Evolutionary conservation across 345 rosid species (phyloP).

Genomic region (rapeseed (Brassica napus)): DNA sequence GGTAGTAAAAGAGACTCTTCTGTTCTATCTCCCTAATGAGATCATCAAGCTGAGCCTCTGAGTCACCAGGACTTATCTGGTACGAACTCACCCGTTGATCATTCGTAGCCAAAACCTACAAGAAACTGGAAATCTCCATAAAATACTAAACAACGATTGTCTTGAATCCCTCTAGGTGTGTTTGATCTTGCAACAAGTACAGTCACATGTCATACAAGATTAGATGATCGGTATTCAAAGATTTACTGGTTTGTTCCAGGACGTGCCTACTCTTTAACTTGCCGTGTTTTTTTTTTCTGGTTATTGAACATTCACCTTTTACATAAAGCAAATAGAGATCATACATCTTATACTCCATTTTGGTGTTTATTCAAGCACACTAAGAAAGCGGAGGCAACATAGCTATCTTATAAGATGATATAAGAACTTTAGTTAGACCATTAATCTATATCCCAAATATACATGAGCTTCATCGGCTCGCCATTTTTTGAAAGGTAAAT

Average conservation of each 20-base stretch:
- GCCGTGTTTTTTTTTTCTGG: not conserved
- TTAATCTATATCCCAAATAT: not conserved
- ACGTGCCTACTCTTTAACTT: not conserved
- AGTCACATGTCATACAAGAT: not conserved
- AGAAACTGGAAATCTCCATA: not conserved
- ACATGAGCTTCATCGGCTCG: not conserved
- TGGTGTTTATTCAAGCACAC: not conserved
- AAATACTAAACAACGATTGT: not conserved
- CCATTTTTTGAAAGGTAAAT: not conserved
- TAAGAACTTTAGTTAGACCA: no score
- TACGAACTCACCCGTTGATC: not conserved
- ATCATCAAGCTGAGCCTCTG: slow-evolving; percentile 37
- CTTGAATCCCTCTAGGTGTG: no score
- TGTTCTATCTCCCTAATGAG: slow-evolving; percentile 33
- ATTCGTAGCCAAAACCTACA: slow-evolving; percentile 25
- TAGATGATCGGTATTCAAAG: not conserved
- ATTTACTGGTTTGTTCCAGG: slow-evolving; percentile 10
- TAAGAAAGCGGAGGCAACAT: not conserved
- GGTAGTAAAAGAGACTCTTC: slow-evolving; percentile 34
- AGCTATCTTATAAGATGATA: not conserved
- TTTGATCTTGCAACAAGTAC: slow-evolving; percentile 1
- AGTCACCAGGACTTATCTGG: slow-evolving; percentile 35
- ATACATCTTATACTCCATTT: not conserved
- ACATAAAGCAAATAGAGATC: not conserved
- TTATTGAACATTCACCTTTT: not conserved